Evolutionary conservation across 306 rosid species (phyloP), one percentile per base, ranked within the genome.

Genomic region (Trifolium dubium): DNA sequence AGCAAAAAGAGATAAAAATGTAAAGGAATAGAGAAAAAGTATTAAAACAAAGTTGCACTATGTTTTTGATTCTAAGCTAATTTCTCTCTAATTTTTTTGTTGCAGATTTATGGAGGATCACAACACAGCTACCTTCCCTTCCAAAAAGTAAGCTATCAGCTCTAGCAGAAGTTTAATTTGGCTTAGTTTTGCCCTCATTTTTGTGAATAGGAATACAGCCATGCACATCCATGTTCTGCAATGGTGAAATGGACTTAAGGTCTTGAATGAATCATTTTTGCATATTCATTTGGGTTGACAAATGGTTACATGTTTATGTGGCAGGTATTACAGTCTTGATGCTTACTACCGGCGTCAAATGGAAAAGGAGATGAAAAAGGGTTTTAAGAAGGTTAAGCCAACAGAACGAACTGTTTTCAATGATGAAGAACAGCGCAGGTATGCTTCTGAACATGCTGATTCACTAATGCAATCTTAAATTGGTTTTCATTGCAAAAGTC

Each of bases 31-130:
- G 7, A 49, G 23, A 1, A 6, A 40, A 3, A 18, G 9, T 23
- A 23, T 23, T 23, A 8, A 9, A 59, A 56, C n/a, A 17, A 5
- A 59, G 17, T 46, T 13, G 83, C 65, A 44, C 47, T 34, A 35
- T 60, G 55, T 17, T 50, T 14, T 18, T 71, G 55, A 50, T 56
- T 65, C 15, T 28, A 74, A 67, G 55, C 37, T 51, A 11, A 23
- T 59, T 70, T 65, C 23, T 40, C 55, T 62, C 41, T 31, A 13
- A 14, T 61, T 70, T 30, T 30, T 31, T 80, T 63, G 19, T 80
- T 79, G 67, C 90, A 94, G 99, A 80, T 94, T 94, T 79, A 94
- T 94, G 98, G 99, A 94, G 85, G 99, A 94, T 79, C 99, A 92
- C 82, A 92, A 94, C 83, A 94, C 98, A 30, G 96, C 98, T 63